phyloP scores from a whole-genome alignment of 2,329 filamentous ascomycete species.

The Alternaria sp. region DNA sequence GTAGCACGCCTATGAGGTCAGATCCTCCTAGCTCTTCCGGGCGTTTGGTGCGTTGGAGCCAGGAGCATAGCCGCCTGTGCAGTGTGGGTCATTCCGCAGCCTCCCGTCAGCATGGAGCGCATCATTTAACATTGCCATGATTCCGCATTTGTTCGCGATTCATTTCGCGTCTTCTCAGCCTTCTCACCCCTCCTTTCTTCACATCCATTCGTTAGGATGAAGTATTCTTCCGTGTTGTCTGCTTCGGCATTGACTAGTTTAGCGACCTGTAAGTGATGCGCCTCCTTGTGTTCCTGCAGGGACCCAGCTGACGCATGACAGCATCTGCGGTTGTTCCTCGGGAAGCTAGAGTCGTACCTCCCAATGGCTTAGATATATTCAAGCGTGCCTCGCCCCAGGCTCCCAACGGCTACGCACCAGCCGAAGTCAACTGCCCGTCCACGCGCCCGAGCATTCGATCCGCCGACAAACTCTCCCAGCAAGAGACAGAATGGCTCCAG shows the following conservation, averaged over 20 bases:
- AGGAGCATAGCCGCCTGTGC: conserved; percentile 16
- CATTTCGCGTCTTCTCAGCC: not conserved
- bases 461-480: conserved; percentile 66
- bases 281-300: not conserved
- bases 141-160: conserved; percentile 11
- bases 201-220: conserved; percentile 28
- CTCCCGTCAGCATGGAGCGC: conserved; percentile 10
- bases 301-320: conserved; percentile 27
- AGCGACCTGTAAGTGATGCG: conserved; percentile 34
- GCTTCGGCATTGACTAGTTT: conserved; percentile 38
- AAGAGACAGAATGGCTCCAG: conserved; percentile 77
- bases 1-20: conserved; percentile 25
- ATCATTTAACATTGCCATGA: conserved; percentile 17
- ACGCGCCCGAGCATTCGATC: conserved; percentile 71
- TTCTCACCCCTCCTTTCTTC: not conserved
- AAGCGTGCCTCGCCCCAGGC: conserved; percentile 60
- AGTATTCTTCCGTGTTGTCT: conserved; percentile 31
- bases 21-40: conserved; percentile 14
- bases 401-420: conserved; percentile 74
- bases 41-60: conserved; percentile 10
- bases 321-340: conserved; percentile 35
- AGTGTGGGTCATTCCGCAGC: conserved; percentile 11
- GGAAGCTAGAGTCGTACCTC: conserved; percentile 27
- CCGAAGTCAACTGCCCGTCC: conserved; percentile 70
- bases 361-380: conserved; percentile 25